phyloP scores from a whole-genome alignment of 2,329 filamentous ascomycete genomes.

The Curvularia verruculosa region DNA sequence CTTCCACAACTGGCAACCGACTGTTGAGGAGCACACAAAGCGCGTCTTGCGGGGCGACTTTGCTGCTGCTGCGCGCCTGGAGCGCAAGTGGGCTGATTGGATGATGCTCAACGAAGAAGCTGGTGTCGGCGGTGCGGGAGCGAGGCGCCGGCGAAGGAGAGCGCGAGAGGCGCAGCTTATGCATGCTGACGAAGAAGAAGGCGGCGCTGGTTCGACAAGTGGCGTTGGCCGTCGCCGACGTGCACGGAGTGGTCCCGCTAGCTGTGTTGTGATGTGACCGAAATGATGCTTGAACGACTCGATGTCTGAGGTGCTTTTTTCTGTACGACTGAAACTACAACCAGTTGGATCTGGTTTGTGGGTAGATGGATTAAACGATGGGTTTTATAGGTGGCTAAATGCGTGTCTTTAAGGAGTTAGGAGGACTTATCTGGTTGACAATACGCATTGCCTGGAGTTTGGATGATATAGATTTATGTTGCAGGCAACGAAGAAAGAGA shows the following conservation, averaged over 20 bases:
- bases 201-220: conserved; percentile 46
- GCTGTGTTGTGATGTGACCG: conserved; percentile 56
- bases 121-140: conserved; percentile 66
- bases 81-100: conserved; percentile 90
- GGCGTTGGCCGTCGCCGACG: conserved; percentile 52
- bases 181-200: conserved; percentile 81
- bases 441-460: conserved; percentile 15
- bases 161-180: conserved; percentile 81
- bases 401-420: not conserved
- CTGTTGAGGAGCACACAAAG: conserved; percentile 90
- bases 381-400: not conserved
- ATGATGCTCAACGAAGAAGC: conserved; percentile 93
- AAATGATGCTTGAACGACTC: not conserved
- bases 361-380: not conserved
- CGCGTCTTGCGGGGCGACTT: conserved; percentile 80
- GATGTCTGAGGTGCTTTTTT: not conserved
- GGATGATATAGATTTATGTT: conserved; percentile 1
- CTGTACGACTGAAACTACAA: not conserved
- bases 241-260: conserved; percentile 55
- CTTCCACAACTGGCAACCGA: conserved; percentile 95
- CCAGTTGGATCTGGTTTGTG: not conserved
- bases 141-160: conserved; percentile 73
- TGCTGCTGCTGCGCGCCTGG: conserved; percentile 74
- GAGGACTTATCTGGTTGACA: not conserved
- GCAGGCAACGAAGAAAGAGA: conserved; percentile 5